Evolutionary conservation across 192 early-diverging fungal genomes (phyloP), one percentile per base, ranked within the genome.

Genomic region (Coemansia sp.): DNA sequence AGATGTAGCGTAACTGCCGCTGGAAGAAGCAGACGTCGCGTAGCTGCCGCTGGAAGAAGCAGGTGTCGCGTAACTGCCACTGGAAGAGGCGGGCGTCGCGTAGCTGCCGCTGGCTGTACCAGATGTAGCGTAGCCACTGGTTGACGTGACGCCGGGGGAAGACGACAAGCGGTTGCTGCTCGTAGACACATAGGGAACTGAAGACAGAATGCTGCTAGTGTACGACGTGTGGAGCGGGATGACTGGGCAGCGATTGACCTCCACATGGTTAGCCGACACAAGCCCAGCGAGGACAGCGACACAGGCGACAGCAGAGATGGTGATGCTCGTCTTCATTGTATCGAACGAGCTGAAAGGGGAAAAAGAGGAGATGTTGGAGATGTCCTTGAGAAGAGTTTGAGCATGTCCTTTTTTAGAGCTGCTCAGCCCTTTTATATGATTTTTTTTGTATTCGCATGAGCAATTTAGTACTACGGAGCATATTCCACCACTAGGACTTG

Each of bases 241-340:
- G 29, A 54, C 51, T 7, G 51, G 51, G 29, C 51, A 54, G 29
- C 51, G 51, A 7, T 54, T 29, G 51, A 54, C 51, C 8, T 31
- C 51, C 8, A 54, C 51, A 17, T 15, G 15, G 51, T 14, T 54
- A 17, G 51, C 51, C 15, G 51, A 54, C 27, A 25, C 15, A 2
- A 54, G 27, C 27, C 51, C 51, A 25, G 14, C 27, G 29, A 54
- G 17, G 29, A 31, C 51, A 2, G 51, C 51, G 6, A 54, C 12
- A 22, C 51, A 54, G 12, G 51, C 51, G 3, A 54, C 27, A 32
- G 51, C 51, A 19, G 51, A 54, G 51, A 54, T 31, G 12, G 51
- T 54, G 14, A 54, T 54, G 22, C 51, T 54, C 4, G 51, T 17
- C 51, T 31, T 54, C 51, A 54, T 54, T 54, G 6, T 54, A n/a